phyloP scores from a whole-genome alignment of 2,329 filamentous ascomycete genomes.

The Ophiobolus disseminans region DNA sequence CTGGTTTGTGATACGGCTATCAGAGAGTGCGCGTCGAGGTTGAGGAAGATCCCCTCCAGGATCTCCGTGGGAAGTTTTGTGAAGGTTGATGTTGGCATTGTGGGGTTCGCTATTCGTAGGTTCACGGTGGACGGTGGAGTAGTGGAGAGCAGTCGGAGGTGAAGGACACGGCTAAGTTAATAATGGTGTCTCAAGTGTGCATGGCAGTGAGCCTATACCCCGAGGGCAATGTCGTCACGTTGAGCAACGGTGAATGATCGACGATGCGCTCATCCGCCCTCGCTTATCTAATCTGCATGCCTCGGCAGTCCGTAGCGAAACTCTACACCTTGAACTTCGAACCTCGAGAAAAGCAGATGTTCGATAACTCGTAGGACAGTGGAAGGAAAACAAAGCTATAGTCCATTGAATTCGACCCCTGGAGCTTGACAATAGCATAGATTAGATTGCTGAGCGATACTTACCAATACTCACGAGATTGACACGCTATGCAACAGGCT shows the following conservation, averaged over 20 bases:
- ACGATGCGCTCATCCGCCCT: slow-evolving; percentile 18
- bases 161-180: neutral
- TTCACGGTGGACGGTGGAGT: neutral
- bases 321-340: slow-evolving; percentile 14
- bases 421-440: no score
- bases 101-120: neutral
- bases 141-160: neutral
- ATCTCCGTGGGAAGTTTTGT: slow-evolving; percentile 78
- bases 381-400: no score
- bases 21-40: slow-evolving; percentile 60
- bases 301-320: slow-evolving; percentile 19
- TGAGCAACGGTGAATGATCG: slow-evolving; percentile 4
- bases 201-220: neutral
- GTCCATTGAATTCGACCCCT: no score
- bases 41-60: slow-evolving; percentile 76
- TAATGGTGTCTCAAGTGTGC: slow-evolving; percentile 1
- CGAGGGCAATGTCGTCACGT: slow-evolving; percentile 23
- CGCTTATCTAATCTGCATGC: slow-evolving; percentile 16
- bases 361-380: no score
- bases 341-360: no score
- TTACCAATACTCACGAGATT: no score
- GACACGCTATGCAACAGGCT: no score
- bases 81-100: slow-evolving; percentile 31
- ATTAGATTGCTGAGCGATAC: no score
- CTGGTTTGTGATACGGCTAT: slow-evolving; percentile 66